phyloP scores from a whole-genome alignment of 352 stramenopile species.

The Pythium sukuiense region DNA sequence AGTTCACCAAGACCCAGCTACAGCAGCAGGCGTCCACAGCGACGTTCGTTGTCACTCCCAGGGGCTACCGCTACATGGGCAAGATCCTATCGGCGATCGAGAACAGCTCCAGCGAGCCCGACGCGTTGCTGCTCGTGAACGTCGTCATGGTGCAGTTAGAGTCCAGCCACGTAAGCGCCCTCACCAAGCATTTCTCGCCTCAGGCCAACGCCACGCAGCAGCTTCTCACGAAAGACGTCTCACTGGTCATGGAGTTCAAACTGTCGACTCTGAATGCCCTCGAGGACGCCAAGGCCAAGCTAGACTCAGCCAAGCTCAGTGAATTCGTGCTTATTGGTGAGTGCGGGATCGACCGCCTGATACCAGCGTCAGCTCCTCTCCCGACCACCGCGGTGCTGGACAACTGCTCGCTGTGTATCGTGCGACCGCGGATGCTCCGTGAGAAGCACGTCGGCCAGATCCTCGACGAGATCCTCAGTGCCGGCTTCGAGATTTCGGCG shows the following conservation, averaged over 20 bases:
- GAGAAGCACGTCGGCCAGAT: conserved; percentile 73
- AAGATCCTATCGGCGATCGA: conserved; percentile 49
- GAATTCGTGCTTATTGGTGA: conserved; percentile 28
- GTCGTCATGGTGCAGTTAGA: conserved; percentile 54
- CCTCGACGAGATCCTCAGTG: conserved; percentile 70
- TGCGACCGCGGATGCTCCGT: conserved; percentile 58
- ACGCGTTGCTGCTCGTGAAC: conserved; percentile 34
- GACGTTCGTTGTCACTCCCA: conserved; percentile 52
- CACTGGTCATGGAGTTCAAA: conserved; percentile 48
- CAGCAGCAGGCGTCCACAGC: conserved; percentile 36
- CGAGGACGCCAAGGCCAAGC: conserved; percentile 24
- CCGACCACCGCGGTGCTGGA: conserved; percentile 57
- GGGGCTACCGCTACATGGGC: conserved; percentile 51
- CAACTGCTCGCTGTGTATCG: conserved; percentile 63
- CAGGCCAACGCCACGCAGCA: conserved; percentile 23
- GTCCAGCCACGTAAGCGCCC: conserved; percentile 30
- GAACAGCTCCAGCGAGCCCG: conserved; percentile 15
- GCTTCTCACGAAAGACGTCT: conserved; percentile 45
- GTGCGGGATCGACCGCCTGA: conserved; percentile 26
- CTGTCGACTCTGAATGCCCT: conserved; percentile 31
- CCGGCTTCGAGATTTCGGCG: conserved; percentile 90
- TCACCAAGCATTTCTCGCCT: conserved; percentile 13
- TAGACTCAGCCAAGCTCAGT: conserved; percentile 24
- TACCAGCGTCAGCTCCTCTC: conserved; percentile 15
- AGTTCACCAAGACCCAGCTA: conserved; percentile 49